Base-by-base conservation (phyloP, 495 filamentous ascomycete species). In the Penicillium angulare region DNA sequence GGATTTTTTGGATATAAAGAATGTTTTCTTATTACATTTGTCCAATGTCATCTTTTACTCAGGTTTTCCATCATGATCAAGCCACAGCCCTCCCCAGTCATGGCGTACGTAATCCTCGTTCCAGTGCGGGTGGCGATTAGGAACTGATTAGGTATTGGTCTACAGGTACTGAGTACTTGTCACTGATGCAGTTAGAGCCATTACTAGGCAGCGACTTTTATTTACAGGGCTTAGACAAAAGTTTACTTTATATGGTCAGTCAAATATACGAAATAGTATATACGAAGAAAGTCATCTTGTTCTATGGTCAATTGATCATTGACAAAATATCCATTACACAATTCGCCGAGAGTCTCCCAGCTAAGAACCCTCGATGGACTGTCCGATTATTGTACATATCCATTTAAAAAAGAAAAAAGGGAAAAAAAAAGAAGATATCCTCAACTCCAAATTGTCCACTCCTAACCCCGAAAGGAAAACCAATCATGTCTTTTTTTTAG, bases 91-190 rank as follows among this genome's bases (percentile, higher is more conserved):
- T n/a, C n/a, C n/a, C n/a, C n/a, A 31, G 27, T 31, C n/a, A 27
- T 31, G 29, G 35, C 31, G 43, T 59, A 56, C 52, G 52, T 50
- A 63, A 62, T 56, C 45, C 35, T 17, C 22, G 31, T 47, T 17
- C 26, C 12, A 41, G 34, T 29, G 32, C 53, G 57, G 60, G 53
- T 55, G 44, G 43, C 43, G 18, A 46, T 46, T 8, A 43, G 43
- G 20, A 46, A 22, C 6, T 34, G 29, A 22, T 32, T 23, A 33
- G 43, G 17, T 33, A 23, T 32, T 31, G 27, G 27, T 31, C 27
- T 31, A 9, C 5, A 31, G 1, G 27, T 2, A 41, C 20, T 15
- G 15, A 21, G 21, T 24, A 23, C 34, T 20, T 38, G n/a, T n/a
- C 27, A 31, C 27, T 31, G 13, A 31, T n/a, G n/a, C n/a, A 12